A percentile compares a stretch with the other conserved stretches of the same genome.
Conservation (phyloP, 1,139 yeast genomes). For the Pichia sp. region DNA sequence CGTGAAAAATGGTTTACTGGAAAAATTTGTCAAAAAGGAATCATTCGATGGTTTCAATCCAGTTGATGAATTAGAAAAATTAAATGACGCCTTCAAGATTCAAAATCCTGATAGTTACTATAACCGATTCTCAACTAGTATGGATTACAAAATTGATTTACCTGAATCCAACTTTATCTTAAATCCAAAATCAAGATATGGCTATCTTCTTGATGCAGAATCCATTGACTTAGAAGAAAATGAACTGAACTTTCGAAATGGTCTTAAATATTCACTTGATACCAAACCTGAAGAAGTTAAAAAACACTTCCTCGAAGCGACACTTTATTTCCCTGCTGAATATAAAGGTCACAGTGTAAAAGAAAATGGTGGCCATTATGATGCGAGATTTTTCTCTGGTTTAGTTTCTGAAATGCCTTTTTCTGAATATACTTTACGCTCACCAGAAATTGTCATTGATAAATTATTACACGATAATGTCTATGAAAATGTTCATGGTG, state of each 20-base stretch:
- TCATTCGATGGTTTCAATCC: conserved; percentile 15
- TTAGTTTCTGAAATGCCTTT: conserved; percentile 27
- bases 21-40: conserved; percentile 19
- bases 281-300: conserved; percentile 27
- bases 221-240: conserved; percentile 8
- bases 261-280: conserved; percentile 29
- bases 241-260: conserved; percentile 18
- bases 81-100: background rate
- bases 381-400: conserved; percentile 65
- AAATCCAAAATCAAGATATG: conserved; percentile 15
- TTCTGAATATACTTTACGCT: conserved; percentile 4
- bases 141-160: conserved; percentile 3
- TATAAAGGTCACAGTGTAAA: conserved; percentile 26
- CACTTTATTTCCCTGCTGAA: conserved; percentile 28
- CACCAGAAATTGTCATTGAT: background rate
- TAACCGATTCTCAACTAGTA: background rate
- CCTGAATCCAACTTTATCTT: conserved; percentile 7
- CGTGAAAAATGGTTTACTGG: conserved; percentile 29
- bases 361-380: conserved; percentile 55
- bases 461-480: conserved; percentile 4
- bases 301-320: conserved; percentile 51
- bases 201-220: conserved; percentile 1
- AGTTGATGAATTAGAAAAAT: conserved; percentile 18
- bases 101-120: conserved; percentile 1
- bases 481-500: no score